Base-by-base conservation (phyloP, 2,329 filamentous ascomycete genomes). In the Ophiostoma triangulosporum region DNA sequence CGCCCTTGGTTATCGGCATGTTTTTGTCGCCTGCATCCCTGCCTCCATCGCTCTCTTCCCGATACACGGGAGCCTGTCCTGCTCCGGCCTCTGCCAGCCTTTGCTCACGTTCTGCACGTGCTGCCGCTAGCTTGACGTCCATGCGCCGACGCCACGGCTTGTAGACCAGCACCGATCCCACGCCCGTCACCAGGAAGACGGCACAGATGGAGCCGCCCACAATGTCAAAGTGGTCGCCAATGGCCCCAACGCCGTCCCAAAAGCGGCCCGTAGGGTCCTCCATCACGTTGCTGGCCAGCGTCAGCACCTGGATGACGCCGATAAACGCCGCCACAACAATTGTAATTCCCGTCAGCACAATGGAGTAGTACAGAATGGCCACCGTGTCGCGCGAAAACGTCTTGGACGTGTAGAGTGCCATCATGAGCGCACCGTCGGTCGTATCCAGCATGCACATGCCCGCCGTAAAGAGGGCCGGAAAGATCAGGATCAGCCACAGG, bases 401-500 rank as follows among this genome's bases (percentile, higher is more conserved):
- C 57, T 79, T 87, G 36, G 84, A 86, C 0, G 90, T 89, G 68
- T 98, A 97, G 1, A 97, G 73, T 0, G 85, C 83, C 80, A 95
- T 90, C 90, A 97, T 97, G 20, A 96, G 74, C 1, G 91, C 91
- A 24, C 91, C 91, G 62, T 97, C 93, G 0, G 83, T 85, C 0
- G 90, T 96, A 67, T 97, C 93, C 6, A 97, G 73, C 22, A 97
- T 75, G 66, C 90, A 96, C 93, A 98, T 97, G 55, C 88, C 93
- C 1, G 86, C 88, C 0, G 91, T 96, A 63, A 97, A 97, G 1
- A 97, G 71, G 1, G 91, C 67, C 0, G 93, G 93, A 55, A 96
- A 95, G 51, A 98, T 84, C 31, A 97, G 67, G 56, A 97, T 97
- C 14, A 96, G 71, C 93, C 93, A 98, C 56, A 97, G 84, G 31